Evolutionary conservation across 176 grass and related monocot species (phyloP).

Genomic region (Oryza meyeriana): DNA sequence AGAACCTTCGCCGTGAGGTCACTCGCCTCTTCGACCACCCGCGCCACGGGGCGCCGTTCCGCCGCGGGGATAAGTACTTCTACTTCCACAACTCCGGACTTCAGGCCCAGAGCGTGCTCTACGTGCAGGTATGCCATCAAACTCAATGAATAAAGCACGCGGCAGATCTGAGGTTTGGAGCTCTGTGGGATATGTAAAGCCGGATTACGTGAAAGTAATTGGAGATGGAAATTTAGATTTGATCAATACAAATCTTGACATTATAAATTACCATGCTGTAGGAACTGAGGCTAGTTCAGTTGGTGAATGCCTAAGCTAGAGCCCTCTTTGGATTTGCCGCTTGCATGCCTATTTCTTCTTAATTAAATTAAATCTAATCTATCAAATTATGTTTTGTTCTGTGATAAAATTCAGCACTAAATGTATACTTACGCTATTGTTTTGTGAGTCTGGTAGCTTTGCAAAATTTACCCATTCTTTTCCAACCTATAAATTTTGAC

Average conservation of each 20-base stretch:
- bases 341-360: not conserved
- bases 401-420: not conserved
- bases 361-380: not conserved
- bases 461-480: not conserved
- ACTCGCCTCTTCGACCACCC: slow-evolving; percentile 75
- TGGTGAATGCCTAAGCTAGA: too few species aligned
- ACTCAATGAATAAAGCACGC: too few species aligned
- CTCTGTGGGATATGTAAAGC: not conserved
- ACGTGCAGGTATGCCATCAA: slow-evolving; percentile 59
- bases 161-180: not conserved
- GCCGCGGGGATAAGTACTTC: slow-evolving; percentile 82
- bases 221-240: not conserved
- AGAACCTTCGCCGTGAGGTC: slow-evolving; percentile 55
- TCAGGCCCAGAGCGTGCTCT: slow-evolving; percentile 93
- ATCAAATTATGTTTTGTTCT: not conserved
- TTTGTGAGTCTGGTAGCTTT: not conserved
- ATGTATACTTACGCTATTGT: not conserved
- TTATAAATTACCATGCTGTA: not conserved
- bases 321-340: not conserved
- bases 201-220: not conserved
- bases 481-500: too few species aligned
- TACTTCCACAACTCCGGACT: slow-evolving; percentile 87
- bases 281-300: too few species aligned
- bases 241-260: not conserved
- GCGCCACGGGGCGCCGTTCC: slow-evolving; percentile 70